Evolutionary conservation across 345 rosid genomes (phyloP).

Genomic region (Ceriops zippeliana): DNA sequence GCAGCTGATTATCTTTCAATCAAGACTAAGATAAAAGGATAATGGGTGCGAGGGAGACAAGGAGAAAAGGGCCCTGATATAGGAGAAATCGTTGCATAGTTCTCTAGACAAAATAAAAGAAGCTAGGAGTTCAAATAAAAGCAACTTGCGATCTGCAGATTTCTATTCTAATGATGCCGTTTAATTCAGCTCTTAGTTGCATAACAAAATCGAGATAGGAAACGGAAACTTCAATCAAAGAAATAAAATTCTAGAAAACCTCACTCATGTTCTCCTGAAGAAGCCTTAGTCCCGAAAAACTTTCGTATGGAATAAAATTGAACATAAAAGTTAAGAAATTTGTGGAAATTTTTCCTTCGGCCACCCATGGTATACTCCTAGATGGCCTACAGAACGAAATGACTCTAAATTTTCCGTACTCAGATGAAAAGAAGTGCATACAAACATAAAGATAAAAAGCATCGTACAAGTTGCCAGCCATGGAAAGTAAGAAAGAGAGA

Average conservation of each 20-base stretch:
- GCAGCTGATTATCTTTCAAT: slow-evolving; percentile 5
- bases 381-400: background rate
- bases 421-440: background rate
- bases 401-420: too few species aligned
- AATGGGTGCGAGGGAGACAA: background rate
- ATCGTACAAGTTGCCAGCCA: background rate
- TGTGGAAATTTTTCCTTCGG: background rate
- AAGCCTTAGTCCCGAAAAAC: background rate
- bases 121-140: too few species aligned
- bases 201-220: background rate
- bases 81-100: background rate
- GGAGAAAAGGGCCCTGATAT: background rate
- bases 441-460: background rate
- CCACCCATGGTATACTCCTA: background rate
- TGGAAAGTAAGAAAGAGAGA: background rate
- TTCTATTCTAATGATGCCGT: too few species aligned
- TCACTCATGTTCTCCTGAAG: background rate
- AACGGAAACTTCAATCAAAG: background rate
- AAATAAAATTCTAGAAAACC: background rate
- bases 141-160: too few species aligned
- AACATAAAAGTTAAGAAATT: background rate
- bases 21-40: background rate
- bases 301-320: background rate
- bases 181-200: background rate
- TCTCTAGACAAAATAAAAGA: background rate